These are phyloP conservation scores for Chlorencoelia australis DNA, from an alignment of 2,329 filamentous ascomycete genomes.

Conservation along the genomic window DNA sequence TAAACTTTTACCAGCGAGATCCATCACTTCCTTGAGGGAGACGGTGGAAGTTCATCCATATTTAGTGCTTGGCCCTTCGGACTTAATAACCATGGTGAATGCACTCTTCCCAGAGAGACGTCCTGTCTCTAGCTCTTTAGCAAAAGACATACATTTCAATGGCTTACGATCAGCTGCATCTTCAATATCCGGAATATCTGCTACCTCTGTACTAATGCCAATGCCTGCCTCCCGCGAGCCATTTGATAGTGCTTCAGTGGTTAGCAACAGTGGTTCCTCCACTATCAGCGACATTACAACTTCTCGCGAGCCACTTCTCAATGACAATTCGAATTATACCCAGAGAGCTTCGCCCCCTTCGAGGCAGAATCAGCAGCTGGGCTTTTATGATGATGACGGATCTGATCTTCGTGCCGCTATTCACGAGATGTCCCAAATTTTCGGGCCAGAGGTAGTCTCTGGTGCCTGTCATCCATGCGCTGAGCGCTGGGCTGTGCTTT, in stretches of 20 bases:
- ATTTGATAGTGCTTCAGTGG: conserved; percentile 57
- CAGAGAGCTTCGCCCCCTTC: conserved; percentile 44
- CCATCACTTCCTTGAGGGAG: conserved; percentile 62
- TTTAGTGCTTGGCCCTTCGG: conserved; percentile 67
- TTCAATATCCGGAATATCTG: conserved; percentile 58
- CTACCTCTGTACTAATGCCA: conserved; percentile 56
- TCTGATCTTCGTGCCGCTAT: conserved; percentile 56
- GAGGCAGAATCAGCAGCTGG: conserved; percentile 35
- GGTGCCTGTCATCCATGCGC: conserved; percentile 69
- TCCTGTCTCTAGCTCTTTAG: conserved; percentile 45
- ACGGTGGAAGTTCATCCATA: conserved; percentile 73
- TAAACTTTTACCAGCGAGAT: conserved; percentile 60
- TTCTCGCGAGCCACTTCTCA: conserved; percentile 52
- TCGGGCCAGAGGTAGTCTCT: conserved; percentile 54
- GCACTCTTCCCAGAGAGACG: conserved; percentile 70
- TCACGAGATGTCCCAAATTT: conserved; percentile 57
- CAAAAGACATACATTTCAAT: conserved; percentile 42
- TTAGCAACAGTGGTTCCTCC: conserved; percentile 65
- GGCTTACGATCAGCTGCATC: conserved; percentile 56
- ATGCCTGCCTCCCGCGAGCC: conserved; percentile 43
- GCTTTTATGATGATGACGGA: conserved; percentile 53
- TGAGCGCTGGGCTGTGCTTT: conserved; percentile 74
- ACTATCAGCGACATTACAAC: conserved; percentile 60
- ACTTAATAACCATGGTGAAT: conserved; percentile 71
- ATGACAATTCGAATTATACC: conserved; percentile 41